Conservation (phyloP, 805 yeast genomes). For the Candida maltosa region DNA sequence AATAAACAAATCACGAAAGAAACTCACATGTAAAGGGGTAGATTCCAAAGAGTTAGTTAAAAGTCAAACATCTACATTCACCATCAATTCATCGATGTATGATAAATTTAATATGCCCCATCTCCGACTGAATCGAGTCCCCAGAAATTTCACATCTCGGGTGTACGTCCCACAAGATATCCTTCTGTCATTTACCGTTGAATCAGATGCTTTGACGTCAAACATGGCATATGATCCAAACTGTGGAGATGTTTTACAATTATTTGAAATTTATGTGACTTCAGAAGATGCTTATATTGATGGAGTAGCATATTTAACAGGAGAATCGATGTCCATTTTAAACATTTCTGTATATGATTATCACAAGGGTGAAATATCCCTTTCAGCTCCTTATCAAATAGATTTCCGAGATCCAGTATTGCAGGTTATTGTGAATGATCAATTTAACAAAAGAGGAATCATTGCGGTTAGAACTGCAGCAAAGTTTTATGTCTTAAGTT, state of each 20-base stretch:
- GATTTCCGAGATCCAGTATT: constrained; percentile 35
- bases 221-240: constrained; percentile 30
- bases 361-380: neutral
- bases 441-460: neutral
- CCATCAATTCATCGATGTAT: constrained; percentile 11
- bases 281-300: constrained; percentile 2
- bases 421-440: constrained; percentile 21
- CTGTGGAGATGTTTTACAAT: constrained; percentile 18
- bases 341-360: constrained; percentile 13
- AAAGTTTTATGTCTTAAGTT: constrained; percentile 29
- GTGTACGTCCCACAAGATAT: constrained; percentile 4
- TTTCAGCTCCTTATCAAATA: constrained; percentile 13
- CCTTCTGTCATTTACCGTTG: constrained; percentile 3
- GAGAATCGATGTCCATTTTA: constrained; percentile 25
- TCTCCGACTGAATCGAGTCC: no score
- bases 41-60: constrained; percentile 9
- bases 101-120: constrained; percentile 8
- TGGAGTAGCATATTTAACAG: constrained; percentile 26
- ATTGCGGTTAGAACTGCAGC: constrained; percentile 33
- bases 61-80: constrained; percentile 6
- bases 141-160: constrained; percentile 1
- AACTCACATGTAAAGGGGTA: neutral
- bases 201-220: constrained; percentile 21
- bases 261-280: constrained; percentile 13
- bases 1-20: constrained; percentile 15